Evolutionary conservation across 768 basidiomycete species (phyloP), one percentile per base, ranked within the genome.

Genomic region (Tricholoma matsutake): DNA sequence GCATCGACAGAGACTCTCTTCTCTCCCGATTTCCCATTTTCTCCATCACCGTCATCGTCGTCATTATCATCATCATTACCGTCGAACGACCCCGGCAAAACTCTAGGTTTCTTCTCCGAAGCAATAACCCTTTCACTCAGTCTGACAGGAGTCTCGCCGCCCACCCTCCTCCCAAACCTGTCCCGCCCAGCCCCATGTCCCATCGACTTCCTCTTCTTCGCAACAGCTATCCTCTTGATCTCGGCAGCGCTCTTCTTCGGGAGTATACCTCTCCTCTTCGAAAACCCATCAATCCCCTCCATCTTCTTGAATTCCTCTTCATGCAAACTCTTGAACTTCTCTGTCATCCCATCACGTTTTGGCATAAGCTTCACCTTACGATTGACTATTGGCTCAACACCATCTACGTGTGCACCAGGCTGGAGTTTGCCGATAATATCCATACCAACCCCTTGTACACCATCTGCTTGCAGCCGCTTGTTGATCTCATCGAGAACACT

Each of bases 401-500:
- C 57, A 58, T 59, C 37, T 29, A 70, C 51, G 45, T 67, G 65
- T 25, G 67, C 66, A 4, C 70, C 68, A n/a, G 74, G 73, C 54
- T 76, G 74, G 3, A 80, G 68, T 53, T 73, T 79, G 37, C 73
- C 66, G 54, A 88, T 77, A 29, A 87, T 72, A 41, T 78, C 73
- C 20, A 75, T 65, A 18, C 74, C 77, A 32, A 88, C 75, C 22
- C 75, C 75, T 32, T 82, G 76, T 6, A 85, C 80, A 1, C 87
- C 87, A 6, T 83, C 82, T 7, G 78, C 79, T 2, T 78, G 80
- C 9, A 93, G 79, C 2, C 89, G 84, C 55, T 80, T 78, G 69
- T 93, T 92, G 88, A 94, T 91, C 72, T 94, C 92, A 54, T 87
- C 88, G 31, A 94, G 76, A 29, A 94, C 86, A 20, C 82, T 81